Base-by-base conservation (phyloP, 371 early-diverging fungal species). In the Globomyces sp. region DNA sequence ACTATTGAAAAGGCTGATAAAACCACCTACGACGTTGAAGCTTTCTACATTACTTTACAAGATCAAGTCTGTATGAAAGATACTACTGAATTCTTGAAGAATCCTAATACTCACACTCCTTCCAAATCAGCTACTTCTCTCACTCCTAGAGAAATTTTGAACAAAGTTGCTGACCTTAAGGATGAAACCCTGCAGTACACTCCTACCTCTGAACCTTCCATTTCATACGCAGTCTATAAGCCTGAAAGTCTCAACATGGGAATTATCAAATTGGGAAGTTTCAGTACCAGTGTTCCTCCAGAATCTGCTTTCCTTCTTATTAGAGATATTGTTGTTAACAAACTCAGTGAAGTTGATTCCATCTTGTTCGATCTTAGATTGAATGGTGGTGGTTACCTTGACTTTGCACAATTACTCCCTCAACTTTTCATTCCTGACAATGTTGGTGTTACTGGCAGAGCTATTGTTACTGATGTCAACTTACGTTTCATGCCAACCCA, bases 321-420 rank as follows among this genome's bases (percentile, higher is more conserved):
- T 6, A 13, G 61, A 4, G 34, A 60, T 13, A 2, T 60, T 4
- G 44, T 49, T 9, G n/a, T 41, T 24, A 45, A 24, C 10, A 45
- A n/a, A 39, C 57, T 57, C 8, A 39, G 36, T 9, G 74, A 74
- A 8, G 68, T 71, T 44, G 50, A 66, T 57, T 57, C 52, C 9
- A 40, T 74, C 4, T 34, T 74, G 3, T 37, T 71, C n/a, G 74
- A 71, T 43, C 13, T 74, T 44, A 61, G 68, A 8, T 42, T 24
- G 58, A 74, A 71, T 65, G 69, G 69, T 24, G 71, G 71, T 47
- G 74, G 70, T 11, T 13, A 36, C 24, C 10, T 10, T 4, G 8
- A n/a, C n/a, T 5, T 49, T 49, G 24, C 49, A 3, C 39, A 36
- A 5, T 37, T 57, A 24, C 36, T 57, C 40, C 24, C 36, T 37